Evolutionary conservation across 805 yeast species (phyloP).

Genomic region (Candida michaelii): DNA sequence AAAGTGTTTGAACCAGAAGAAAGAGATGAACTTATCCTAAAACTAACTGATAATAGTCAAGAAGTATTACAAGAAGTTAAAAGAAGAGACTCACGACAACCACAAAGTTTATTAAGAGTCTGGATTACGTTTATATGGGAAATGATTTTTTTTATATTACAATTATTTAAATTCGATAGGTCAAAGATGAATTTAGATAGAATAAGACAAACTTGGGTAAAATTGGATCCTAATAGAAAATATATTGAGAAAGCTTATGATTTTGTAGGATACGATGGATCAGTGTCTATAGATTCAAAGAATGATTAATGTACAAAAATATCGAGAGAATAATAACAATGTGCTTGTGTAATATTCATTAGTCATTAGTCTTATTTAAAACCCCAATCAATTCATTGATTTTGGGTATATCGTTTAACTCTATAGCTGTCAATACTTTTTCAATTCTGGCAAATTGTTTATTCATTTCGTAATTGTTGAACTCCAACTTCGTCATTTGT

Average conservation of each 20-base stretch:
- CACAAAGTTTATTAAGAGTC: conserved; percentile 19
- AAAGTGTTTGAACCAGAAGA: conserved; percentile 32
- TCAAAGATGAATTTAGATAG: conserved; percentile 44
- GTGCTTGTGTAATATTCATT: no score
- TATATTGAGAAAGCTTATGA: conserved; percentile 37
- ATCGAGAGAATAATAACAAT: no score
- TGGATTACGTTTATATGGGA: conserved; percentile 35
- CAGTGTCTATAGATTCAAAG: background rate
- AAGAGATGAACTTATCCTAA: conserved; percentile 23
- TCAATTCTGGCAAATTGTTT: conserved; percentile 6
- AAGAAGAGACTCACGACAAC: conserved; percentile 1
- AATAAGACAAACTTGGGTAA: conserved; percentile 37
- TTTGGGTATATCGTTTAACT: conserved; percentile 3
- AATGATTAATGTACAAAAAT: no score
- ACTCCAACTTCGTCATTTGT: conserved; percentile 5
- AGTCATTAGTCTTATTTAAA: background rate
- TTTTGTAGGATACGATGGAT: conserved; percentile 23
- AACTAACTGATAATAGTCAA: conserved; percentile 27
- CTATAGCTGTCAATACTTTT: conserved; percentile 5
- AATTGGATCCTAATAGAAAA: conserved; percentile 41
- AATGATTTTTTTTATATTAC: conserved; percentile 30
- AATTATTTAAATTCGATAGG: conserved; percentile 37
- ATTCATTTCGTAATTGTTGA: conserved; percentile 13
- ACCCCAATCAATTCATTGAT: conserved; percentile 7
- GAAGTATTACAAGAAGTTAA: conserved; percentile 9